These are phyloP conservation scores for Geosmithia flava DNA, from an alignment of 2,329 filamentous ascomycete genomes.

Conservation along the genomic window DNA sequence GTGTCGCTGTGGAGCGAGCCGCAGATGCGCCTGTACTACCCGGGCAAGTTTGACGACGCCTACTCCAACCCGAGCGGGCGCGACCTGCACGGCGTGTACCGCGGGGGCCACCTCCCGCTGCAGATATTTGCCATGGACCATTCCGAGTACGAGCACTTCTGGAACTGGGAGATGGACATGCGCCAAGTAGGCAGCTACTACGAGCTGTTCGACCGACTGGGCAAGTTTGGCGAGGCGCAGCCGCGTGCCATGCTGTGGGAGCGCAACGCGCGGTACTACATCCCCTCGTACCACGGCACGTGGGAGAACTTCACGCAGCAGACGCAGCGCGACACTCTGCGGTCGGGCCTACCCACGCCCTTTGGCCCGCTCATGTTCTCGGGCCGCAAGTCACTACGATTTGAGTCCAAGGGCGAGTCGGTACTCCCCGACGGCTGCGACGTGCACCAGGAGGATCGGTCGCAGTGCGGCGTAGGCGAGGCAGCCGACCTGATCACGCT, in stretches of 20 bases:
- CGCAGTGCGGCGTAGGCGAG: conserved; percentile 55
- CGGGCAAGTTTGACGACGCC: conserved; percentile 56
- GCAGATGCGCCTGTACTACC: conserved; percentile 71
- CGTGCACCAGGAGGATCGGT: conserved; percentile 31
- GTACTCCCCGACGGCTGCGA: conserved; percentile 43
- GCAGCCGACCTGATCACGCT: conserved; percentile 66
- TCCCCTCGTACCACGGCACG: conserved; percentile 54
- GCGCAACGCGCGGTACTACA: conserved; percentile 63
- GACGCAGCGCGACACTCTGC: conserved; percentile 48
- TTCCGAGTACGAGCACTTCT: conserved; percentile 53
- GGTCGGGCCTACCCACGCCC: conserved; percentile 39
- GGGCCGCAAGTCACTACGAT: conserved; percentile 30
- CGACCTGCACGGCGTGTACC: conserved; percentile 57
- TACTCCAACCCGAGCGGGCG: conserved; percentile 44
- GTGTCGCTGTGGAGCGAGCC: conserved; percentile 76
- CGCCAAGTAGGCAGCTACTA: conserved; percentile 55
- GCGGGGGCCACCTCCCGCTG: conserved; percentile 49
- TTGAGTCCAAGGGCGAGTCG: conserved; percentile 39
- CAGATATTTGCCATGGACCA: conserved; percentile 52
- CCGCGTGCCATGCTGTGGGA: conserved; percentile 67
- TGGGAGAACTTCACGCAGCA: conserved; percentile 61
- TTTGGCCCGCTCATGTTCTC: conserved; percentile 54
- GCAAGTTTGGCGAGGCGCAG: conserved; percentile 54
- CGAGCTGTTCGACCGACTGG: conserved; percentile 59
- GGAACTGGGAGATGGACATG: conserved; percentile 63